phyloP scores from a whole-genome alignment of 306 rosid species.

The Arachis stenosperma region DNA sequence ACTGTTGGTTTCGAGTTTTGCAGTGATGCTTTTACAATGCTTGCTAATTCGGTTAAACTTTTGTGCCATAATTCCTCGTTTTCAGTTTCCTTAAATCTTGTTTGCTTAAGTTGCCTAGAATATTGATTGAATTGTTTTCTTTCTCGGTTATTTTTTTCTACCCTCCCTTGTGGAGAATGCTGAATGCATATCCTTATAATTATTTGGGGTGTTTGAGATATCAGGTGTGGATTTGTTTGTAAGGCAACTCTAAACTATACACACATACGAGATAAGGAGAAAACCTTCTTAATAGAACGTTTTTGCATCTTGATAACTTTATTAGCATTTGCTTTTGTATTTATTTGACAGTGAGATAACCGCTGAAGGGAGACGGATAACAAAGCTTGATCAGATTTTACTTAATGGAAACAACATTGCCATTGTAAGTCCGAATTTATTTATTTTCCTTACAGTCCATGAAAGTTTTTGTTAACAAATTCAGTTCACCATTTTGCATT shows the following conservation, averaged over 20 bases:
- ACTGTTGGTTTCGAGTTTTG: conserved; percentile 13
- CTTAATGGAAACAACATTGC: conserved; percentile 98
- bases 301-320: conserved; percentile 36
- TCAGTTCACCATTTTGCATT: neutral
- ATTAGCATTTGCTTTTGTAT: conserved; percentile 31
- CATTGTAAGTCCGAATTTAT: conserved; percentile 71
- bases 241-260: conserved; percentile 4
- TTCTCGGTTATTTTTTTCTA: neutral
- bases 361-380: conserved; percentile 94
- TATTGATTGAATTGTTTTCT: conserved; percentile 1
- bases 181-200: neutral
- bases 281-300: neutral
- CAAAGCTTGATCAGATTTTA: conserved; percentile 96
- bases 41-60: conserved; percentile 12
- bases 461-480: neutral
- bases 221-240: conserved; percentile 12
- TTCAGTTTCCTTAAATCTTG: neutral
- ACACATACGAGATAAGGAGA: conserved; percentile 1
- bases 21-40: neutral
- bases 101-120: conserved; percentile 1
- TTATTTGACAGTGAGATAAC: conserved; percentile 75
- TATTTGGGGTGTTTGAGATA: neutral
- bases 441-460: neutral
- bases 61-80: neutral
- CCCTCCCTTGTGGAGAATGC: conserved; percentile 12